Conservation (phyloP, 805 yeast species). For the Metschnikowia gruessii region DNA sequence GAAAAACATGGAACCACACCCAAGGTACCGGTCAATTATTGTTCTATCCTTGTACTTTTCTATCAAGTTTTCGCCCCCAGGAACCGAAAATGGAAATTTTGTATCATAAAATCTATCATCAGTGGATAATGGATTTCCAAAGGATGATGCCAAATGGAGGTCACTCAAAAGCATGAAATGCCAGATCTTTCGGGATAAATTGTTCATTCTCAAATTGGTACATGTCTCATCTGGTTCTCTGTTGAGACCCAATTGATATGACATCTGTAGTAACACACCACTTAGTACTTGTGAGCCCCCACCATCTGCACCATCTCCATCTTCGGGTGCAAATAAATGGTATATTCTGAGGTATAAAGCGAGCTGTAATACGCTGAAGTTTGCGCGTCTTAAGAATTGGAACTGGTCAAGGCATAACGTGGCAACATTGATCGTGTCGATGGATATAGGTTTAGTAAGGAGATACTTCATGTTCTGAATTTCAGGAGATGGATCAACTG, state of each 20-base stretch:
- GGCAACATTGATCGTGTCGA: conserved; percentile 47
- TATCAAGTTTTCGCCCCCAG: conserved; percentile 18
- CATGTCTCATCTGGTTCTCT: conserved; percentile 53
- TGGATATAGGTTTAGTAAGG: conserved; percentile 44
- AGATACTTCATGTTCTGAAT: conserved; percentile 37
- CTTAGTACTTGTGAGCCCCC: conserved; percentile 32
- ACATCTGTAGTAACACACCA: conserved; percentile 52
- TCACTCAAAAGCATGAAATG: conserved; percentile 16
- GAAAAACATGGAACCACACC: conserved; percentile 8
- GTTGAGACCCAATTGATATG: conserved; percentile 61
- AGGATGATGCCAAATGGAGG: conserved; percentile 12
- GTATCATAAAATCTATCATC: conserved; percentile 15
- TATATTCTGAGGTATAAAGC: conserved; percentile 31
- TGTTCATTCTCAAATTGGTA: conserved; percentile 19
- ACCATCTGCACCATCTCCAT: conserved; percentile 42
- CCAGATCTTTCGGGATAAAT: conserved; percentile 29
- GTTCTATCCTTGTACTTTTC: conserved; percentile 13
- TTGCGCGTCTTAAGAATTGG: conserved; percentile 40
- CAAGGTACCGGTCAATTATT: conserved; percentile 12
- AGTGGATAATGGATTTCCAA: conserved; percentile 16
- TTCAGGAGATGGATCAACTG: conserved; percentile 23
- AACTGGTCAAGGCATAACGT: conserved; percentile 56
- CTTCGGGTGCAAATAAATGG: conserved; percentile 39
- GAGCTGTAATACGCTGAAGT: conserved; percentile 31
- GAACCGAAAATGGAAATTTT: conserved; percentile 13